Evolutionary conservation across 2,329 filamentous ascomycete genomes (phyloP), one percentile per base, ranked within the genome.

Genomic region (Metarhizium sp.): DNA sequence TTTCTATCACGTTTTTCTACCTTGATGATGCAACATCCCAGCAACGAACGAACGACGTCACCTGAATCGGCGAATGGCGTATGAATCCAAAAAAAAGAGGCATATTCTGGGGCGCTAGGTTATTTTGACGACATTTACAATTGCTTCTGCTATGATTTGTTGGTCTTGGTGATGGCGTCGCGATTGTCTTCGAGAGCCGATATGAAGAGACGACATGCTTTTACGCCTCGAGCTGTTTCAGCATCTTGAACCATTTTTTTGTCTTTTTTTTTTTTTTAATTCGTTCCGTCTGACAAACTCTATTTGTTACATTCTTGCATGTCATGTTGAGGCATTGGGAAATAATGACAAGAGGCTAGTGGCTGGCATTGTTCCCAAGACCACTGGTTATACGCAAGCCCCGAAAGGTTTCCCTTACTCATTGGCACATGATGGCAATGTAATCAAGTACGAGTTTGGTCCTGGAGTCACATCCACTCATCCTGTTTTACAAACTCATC

Each of bases 51-150:
- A 65, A 66, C 60, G 59, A 64, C 61, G 64, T 61, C 61, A 66
- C 64, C 62, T 66, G 64, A 63, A 69, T 61, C 64, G 69, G 69
- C 69, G 69, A 70, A 71, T 66, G 69, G 69, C 68, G 69, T 66
- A 70, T 63, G 55, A 62, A 63, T 20, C 25, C 50, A 64, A 63
- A 64, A 69, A 69, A 68, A 67, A 66, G 60, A 67, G 66, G 66
- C 64, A 70, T 69, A 67, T 65, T 61, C 60, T 63, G 67, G 67
- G 69, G 69, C 67, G 69, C 67, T 68, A 62, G 66, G 65, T 67
- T 40, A 64, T 63, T 55, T 65, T 59, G 61, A 66, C 67, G 64
- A 67, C 63, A 65, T 69, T 68, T 67, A 67, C 58, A 57, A 49
- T 56, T 66, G 51, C 59, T 55, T 52, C 53, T 34, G 45, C 29